These are phyloP conservation scores for Nepenthes alata DNA, from an alignment of 179 eudicot species.

Conservation along the genomic window DNA sequence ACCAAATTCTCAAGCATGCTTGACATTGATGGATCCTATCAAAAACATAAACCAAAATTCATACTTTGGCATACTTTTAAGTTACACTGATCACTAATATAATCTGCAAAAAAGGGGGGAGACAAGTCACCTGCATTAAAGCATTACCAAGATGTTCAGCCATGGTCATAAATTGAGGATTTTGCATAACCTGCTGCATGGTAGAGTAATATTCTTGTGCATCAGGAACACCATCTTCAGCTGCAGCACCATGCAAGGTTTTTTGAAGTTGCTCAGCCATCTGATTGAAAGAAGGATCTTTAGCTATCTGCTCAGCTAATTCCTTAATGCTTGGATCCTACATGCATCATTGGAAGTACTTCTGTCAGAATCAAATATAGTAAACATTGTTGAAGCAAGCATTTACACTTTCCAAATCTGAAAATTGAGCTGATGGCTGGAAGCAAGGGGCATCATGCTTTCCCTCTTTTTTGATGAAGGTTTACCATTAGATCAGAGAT, in stretches of 20 bases:
- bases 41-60: not conserved
- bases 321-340: constrained; percentile 99
- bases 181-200: constrained; percentile 98
- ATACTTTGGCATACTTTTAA: not conserved
- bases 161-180: constrained; percentile 96
- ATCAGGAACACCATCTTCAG: constrained; percentile 62
- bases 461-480: no score
- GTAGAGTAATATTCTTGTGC: constrained; percentile 72
- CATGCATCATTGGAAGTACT: constrained; percentile 13
- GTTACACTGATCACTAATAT: not conserved
- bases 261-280: constrained; percentile 98
- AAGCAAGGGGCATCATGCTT: no score
- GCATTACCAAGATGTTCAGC: constrained; percentile 97
- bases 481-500: no score
- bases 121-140: constrained; percentile 66
- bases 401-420: not conserved
- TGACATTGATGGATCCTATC: constrained; percentile 97
- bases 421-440: not conserved
- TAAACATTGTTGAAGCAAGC: not conserved
- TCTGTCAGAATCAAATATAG: not conserved
- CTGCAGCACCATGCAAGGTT: constrained; percentile 60
- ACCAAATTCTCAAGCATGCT: constrained; percentile 77
- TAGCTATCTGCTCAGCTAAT: constrained; percentile 93
- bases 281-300: constrained; percentile 88
- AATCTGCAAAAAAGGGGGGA: not conserved